Conservation (phyloP, 176 grass and related monocot genomes). For the Oryza punctata region DNA sequence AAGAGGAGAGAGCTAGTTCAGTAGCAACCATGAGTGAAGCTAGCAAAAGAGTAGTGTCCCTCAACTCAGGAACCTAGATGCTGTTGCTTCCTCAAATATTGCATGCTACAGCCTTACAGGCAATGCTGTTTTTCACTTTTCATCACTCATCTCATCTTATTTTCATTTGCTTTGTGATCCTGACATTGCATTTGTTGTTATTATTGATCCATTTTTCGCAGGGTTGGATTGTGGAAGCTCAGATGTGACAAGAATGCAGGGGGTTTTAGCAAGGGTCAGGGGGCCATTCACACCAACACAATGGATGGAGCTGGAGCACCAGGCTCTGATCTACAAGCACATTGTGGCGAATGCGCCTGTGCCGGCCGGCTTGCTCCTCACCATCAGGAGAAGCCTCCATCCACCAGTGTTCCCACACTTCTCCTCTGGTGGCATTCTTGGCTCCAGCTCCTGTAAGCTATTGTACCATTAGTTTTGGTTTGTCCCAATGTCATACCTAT, state of each 20-base stretch:
- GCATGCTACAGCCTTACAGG: background rate
- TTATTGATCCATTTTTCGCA: background rate
- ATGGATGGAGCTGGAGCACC: slow-evolving; percentile 96
- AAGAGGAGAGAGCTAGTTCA: background rate
- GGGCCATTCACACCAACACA: slow-evolving; percentile 87
- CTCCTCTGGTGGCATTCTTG: slow-evolving; percentile 11
- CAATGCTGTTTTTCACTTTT: background rate
- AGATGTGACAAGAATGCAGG: slow-evolving; percentile 50
- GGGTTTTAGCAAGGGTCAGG: slow-evolving; percentile 64
- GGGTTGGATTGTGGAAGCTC: background rate
- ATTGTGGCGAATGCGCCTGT: slow-evolving; percentile 2
- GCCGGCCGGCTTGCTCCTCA: background rate
- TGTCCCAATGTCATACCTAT: background rate
- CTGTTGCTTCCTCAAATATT: slow-evolving; percentile 4
- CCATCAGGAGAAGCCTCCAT: slow-evolving; percentile 14
- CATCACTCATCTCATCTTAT: background rate
- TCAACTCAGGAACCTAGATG: slow-evolving; percentile 1
- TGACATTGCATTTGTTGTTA: background rate
- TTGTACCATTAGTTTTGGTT: background rate
- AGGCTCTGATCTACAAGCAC: slow-evolving; percentile 85
- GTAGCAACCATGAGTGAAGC: background rate
- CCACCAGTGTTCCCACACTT: slow-evolving; percentile 1
- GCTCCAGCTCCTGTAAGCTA: background rate
- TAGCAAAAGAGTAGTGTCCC: background rate
- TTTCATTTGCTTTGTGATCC: background rate